phyloP scores from a whole-genome alignment of 129 eudicot genomes.

The Helianthus tuberosus region DNA sequence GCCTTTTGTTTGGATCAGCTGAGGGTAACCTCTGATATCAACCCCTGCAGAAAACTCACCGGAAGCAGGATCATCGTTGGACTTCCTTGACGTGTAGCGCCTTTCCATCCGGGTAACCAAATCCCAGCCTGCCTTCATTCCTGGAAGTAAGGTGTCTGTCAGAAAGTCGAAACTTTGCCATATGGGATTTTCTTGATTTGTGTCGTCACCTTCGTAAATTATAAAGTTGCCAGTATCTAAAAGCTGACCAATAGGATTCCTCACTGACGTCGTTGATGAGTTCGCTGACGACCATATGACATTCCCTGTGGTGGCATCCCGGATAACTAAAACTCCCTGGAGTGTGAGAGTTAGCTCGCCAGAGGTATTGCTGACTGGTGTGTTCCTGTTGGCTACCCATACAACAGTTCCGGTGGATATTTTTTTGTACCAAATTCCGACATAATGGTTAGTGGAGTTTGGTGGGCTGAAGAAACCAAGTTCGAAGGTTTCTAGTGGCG shows the following conservation, averaged over 20 bases:
- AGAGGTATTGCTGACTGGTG: constrained; percentile 30
- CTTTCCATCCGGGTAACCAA: constrained; percentile 19
- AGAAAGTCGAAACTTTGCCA: constrained; percentile 61
- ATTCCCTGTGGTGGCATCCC: not conserved
- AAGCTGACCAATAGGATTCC: constrained; percentile 33
- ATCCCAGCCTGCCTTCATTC: constrained; percentile 41
- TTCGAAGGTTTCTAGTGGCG: constrained; percentile 19
- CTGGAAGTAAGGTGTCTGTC: constrained; percentile 43
- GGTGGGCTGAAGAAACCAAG: constrained; percentile 28
- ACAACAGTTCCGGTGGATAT: constrained; percentile 18
- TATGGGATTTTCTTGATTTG: constrained; percentile 7
- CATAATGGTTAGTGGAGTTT: constrained; percentile 27
- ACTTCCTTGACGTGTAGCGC: constrained; percentile 41
- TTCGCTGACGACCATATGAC: constrained; percentile 40
- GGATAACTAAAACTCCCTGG: constrained; percentile 22
- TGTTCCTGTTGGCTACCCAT: constrained; percentile 49
- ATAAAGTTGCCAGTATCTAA: constrained; percentile 51
- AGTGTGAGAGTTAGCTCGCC: constrained; percentile 17
- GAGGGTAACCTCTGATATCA: constrained; percentile 42
- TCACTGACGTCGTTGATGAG: not conserved
- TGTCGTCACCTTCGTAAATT: not conserved
- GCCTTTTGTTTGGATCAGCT: constrained; percentile 14
- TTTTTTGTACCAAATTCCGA: constrained; percentile 47
- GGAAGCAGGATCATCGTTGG: constrained; percentile 37
- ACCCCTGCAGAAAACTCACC: constrained; percentile 31